Conservation (phyloP, 108 stramenopile genomes). For the Pseudonitzschia delicatissima region DNA sequence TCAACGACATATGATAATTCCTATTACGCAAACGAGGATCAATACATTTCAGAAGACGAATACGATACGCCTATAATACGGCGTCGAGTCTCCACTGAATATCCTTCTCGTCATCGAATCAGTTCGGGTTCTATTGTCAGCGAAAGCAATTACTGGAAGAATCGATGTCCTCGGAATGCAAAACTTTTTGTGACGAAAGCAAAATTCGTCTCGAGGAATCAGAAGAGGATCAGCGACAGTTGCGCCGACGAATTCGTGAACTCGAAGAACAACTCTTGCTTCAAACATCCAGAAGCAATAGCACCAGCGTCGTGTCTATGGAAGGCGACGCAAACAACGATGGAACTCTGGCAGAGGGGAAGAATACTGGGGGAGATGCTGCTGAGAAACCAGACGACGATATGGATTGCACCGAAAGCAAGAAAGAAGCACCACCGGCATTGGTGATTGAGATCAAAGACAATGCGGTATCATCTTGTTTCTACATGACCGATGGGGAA, state of each 20-base stretch:
- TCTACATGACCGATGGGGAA: slow-evolving; percentile 33
- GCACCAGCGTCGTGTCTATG: neutral
- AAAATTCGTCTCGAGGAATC: slow-evolving; percentile 21
- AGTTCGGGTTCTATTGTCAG: neutral
- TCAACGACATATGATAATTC: neutral
- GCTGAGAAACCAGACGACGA: neutral
- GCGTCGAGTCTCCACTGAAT: neutral
- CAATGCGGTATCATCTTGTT: slow-evolving; percentile 14
- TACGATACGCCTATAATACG: neutral
- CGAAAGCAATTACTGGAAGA: slow-evolving; percentile 26
- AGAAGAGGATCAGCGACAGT: slow-evolving; percentile 36
- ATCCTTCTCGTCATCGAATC: neutral
- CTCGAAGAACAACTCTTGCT: slow-evolving; percentile 28
- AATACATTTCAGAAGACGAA: slow-evolving; percentile 5
- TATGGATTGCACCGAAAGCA: neutral
- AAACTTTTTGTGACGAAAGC: slow-evolving; percentile 15
- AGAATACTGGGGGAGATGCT: neutral
- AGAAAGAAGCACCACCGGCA: neutral
- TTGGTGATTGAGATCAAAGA: slow-evolving; percentile 1
- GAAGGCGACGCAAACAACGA: neutral
- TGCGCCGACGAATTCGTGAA: slow-evolving; percentile 16
- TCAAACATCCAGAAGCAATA: neutral
- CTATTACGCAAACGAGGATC: slow-evolving; percentile 1
- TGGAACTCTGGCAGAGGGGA: neutral
- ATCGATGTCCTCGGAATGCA: slow-evolving; percentile 28